Conservation (phyloP, 73 alveolate species). For the Uronychia binucleata region DNA sequence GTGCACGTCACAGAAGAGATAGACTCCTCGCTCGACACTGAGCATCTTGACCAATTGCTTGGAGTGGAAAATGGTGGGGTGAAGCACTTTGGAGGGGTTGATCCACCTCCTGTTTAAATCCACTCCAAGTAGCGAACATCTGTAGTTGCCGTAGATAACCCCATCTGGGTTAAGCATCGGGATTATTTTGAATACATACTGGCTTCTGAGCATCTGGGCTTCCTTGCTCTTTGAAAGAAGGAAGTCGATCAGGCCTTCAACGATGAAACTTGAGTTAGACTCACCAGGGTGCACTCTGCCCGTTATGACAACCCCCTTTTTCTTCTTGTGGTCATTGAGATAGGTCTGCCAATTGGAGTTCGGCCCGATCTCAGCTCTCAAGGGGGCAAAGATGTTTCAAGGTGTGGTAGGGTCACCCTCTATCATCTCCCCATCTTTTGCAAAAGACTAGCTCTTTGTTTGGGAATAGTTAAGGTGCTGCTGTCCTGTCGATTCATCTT, state of each 20-base stretch:
- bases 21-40: conserved; percentile 64
- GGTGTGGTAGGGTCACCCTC: too few relatives aligned
- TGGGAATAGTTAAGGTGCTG: too few relatives aligned
- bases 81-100: conserved; percentile 77
- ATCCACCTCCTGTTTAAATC: conserved; percentile 82
- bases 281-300: conserved; percentile 99
- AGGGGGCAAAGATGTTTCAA: neutral
- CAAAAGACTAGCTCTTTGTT: neutral
- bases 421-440: too few relatives aligned
- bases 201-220: conserved; percentile 72
- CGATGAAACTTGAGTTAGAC: conserved; percentile 85
- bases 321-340: conserved; percentile 52
- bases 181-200: conserved; percentile 68
- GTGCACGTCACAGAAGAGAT: conserved; percentile 75
- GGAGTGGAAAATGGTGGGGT: conserved; percentile 75
- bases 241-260: conserved; percentile 89
- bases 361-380: neutral
- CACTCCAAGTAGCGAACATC: conserved; percentile 76
- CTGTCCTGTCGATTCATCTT: too few relatives aligned
- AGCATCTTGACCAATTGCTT: conserved; percentile 64
- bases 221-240: conserved; percentile 72
- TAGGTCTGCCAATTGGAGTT: conserved; percentile 23
- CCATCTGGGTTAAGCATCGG: conserved; percentile 89
- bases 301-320: conserved; percentile 77
- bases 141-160: conserved; percentile 72